Evolutionary conservation across 768 basidiomycete genomes (phyloP), one percentile per base, ranked within the genome.

Genomic region (Suillus subluteus): DNA sequence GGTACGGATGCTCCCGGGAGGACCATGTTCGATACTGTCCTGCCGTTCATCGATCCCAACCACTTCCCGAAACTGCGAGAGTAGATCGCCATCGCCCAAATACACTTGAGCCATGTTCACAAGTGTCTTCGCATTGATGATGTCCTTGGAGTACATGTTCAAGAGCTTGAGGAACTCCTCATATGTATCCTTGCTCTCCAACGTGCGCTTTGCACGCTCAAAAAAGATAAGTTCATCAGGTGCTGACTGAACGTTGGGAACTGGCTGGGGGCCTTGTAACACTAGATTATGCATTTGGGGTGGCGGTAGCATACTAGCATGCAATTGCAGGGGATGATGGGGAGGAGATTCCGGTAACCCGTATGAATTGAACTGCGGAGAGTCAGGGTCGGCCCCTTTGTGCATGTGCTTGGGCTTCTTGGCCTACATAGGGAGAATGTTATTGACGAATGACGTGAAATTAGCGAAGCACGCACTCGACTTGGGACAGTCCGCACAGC

Each of bases 91-190:
- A 16, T 94, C 91, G 4, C 91, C 91, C 52, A 99, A 82, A 78
- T 98, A 96, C 30, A 87, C 83, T 58, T 86, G 84, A n/a, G 92
- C 88, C 59, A 90, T 86, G 68, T 95, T 89, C 40, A 99, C 82
- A 38, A 99, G 87, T 13, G 88, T 89, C 73, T 88, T 88, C 59
- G 89, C 81, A 73, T 98, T 94, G 72, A 99, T 92, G 71, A 99
- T 90, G 66, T 98, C 96, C 72, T 91, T 92, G 18, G 94, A 90
- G 79, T 92, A 99, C 59, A 99, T 83, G 74, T 89, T 91, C 62
- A 99, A 84, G 35, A 99, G 83, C 80, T 97, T 98, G 73, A 99
- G 81, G 78, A 99, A 99, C 71, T 99, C 97, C 72, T 98, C 95
- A 72, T 93, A 95, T 44, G 88, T 84, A 62, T 91, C 91, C 67